Evolutionary conservation across 2,329 filamentous ascomycete genomes (phyloP).

Genomic region (Xenoacremonium recifei): DNA sequence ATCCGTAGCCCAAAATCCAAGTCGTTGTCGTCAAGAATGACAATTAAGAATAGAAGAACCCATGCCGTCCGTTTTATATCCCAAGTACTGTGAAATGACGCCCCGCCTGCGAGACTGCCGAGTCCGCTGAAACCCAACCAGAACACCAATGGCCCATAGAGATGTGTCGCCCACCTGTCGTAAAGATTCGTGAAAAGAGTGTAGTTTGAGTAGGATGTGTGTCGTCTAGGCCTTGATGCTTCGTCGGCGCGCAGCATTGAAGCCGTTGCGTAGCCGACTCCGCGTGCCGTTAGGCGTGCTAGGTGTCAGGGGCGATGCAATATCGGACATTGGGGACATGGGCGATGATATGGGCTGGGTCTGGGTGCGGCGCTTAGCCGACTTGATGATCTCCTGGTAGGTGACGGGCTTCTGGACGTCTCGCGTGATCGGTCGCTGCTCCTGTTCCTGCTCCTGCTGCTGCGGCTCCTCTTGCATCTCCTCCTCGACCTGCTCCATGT

Average conservation of each 20-base stretch:
- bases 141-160: constrained; percentile 14
- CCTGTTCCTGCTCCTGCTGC: constrained; percentile 10
- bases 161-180: constrained; percentile 19
- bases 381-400: constrained; percentile 47
- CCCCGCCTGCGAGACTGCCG: no score
- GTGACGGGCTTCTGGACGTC: constrained; percentile 35
- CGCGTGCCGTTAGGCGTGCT: constrained; percentile 24
- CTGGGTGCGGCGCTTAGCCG: constrained; percentile 39
- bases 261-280: constrained; percentile 21
- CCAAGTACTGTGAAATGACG: no score
- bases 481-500: constrained; percentile 34
- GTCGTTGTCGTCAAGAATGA: no score
- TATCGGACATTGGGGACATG: constrained; percentile 26
- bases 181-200: constrained; percentile 22
- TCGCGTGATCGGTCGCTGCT: constrained; percentile 16
- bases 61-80: no score
- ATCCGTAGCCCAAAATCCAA: no score
- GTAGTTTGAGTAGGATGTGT: constrained; percentile 7
- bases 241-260: constrained; percentile 33
- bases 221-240: constrained; percentile 37
- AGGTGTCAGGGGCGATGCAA: constrained; percentile 24
- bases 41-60: no score
- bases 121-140: background rate
- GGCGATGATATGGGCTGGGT: constrained; percentile 21
- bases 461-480: constrained; percentile 28